These are phyloP conservation scores for Kwoniella shandongensis DNA, from an alignment of 768 basidiomycete species.

Conservation along the genomic window DNA sequence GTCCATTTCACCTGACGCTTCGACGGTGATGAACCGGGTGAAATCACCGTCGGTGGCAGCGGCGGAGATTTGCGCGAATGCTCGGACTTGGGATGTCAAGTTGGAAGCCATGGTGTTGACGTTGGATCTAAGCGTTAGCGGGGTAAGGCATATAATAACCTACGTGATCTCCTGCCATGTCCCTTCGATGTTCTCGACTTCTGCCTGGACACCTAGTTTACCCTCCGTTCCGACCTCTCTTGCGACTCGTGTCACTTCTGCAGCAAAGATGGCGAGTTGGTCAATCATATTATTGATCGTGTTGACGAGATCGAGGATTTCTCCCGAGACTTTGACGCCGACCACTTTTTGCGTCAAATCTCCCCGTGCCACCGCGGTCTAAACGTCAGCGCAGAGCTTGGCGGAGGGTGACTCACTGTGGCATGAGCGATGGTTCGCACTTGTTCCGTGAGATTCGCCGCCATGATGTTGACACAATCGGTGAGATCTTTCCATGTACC, in stretches of 20 bases:
- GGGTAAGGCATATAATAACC: constrained; percentile 49
- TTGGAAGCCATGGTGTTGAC: constrained; percentile 86
- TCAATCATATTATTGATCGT: constrained; percentile 72
- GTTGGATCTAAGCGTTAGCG: constrained; percentile 65
- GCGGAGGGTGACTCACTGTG: constrained; percentile 74
- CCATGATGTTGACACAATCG: constrained; percentile 77
- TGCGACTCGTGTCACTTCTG: constrained; percentile 90
- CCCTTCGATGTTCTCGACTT: constrained; percentile 93
- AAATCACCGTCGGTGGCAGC: constrained; percentile 99
- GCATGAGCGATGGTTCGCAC: constrained; percentile 83
- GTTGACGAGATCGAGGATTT: constrained; percentile 92
- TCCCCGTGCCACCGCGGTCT: constrained; percentile 89
- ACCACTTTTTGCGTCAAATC: constrained; percentile 91
- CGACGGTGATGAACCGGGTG: constrained; percentile 97
- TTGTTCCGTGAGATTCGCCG: constrained; percentile 74
- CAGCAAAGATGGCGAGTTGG: constrained; percentile 64
- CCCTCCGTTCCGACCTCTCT: constrained; percentile 97
- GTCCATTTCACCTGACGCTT: constrained; percentile 98
- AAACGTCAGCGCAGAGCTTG: constrained; percentile 3
- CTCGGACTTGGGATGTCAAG: constrained; percentile 65
- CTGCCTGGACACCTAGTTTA: constrained; percentile 96
- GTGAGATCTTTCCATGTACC: constrained; percentile 52
- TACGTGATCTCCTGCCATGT: constrained; percentile 99
- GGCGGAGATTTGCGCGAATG: constrained; percentile 96
- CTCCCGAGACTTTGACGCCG: constrained; percentile 88